Conservation (phyloP, 1,284 basidiomycete species). For the Ustilago curta region DNA sequence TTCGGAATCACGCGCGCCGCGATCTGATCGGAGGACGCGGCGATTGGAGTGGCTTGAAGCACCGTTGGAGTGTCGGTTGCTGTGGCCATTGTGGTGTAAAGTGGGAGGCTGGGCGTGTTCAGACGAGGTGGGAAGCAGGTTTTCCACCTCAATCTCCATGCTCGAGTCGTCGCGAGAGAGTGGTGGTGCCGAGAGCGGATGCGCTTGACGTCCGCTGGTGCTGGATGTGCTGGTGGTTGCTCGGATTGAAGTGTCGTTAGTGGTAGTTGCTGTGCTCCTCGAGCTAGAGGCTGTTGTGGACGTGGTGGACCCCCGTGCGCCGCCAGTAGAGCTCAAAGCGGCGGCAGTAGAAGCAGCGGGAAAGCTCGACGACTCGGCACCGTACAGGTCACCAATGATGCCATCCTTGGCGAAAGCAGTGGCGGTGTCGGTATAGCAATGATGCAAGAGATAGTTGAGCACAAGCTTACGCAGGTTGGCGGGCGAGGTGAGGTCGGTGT, state of each 20-base stretch:
- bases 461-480: slow-evolving; percentile 74
- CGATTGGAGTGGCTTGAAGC: slow-evolving; percentile 20
- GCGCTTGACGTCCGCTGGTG: slow-evolving; percentile 43
- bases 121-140: slow-evolving; percentile 45
- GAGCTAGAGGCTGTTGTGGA: slow-evolving; percentile 15
- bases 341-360: slow-evolving; percentile 14
- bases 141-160: slow-evolving; percentile 61
- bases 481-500: slow-evolving; percentile 47
- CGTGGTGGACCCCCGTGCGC: background rate
- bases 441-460: slow-evolving; percentile 82
- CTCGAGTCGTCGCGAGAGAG: slow-evolving; percentile 58
- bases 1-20: background rate
- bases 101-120: slow-evolving; percentile 19
- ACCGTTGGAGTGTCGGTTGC: slow-evolving; percentile 32
- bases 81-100: slow-evolving; percentile 12
- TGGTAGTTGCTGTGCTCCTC: background rate
- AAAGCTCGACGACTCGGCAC: slow-evolving; percentile 11
- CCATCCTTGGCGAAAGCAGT: slow-evolving; percentile 79
- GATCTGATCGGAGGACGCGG: background rate
- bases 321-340: slow-evolving; percentile 4
- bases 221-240: no score
- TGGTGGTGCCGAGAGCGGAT: slow-evolving; percentile 58
- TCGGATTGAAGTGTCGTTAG: no score
- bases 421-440: slow-evolving; percentile 79
- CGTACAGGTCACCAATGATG: slow-evolving; percentile 47